Conservation (phyloP, 345 rosid species). For the Syzygium oleosum region DNA sequence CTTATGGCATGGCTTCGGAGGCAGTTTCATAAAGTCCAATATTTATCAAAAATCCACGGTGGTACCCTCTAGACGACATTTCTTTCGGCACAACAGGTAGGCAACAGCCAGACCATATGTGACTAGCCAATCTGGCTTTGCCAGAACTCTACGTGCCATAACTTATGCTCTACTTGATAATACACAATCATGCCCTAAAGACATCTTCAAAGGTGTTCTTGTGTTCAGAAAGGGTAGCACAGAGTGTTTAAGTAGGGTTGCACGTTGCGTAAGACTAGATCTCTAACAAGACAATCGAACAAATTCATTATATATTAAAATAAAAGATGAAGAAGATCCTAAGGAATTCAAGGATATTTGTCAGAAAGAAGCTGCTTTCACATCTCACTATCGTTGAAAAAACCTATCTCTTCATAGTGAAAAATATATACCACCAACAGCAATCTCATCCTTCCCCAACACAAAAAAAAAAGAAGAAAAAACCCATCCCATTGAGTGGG, state of each 20-base stretch:
- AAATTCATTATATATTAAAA: not conserved
- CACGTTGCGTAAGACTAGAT: not conserved
- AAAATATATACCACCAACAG: not conserved
- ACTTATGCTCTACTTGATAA: not conserved
- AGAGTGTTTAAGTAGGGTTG: not conserved
- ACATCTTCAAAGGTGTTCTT: not conserved
- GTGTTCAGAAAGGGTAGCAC: not conserved
- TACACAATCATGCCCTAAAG: not conserved
- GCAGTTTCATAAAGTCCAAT: not conserved
- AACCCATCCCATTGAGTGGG: not conserved
- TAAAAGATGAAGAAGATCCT: not conserved
- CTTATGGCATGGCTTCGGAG: not conserved
- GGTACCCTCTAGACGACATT: not conserved
- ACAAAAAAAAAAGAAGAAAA: not conserved
- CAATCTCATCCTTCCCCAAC: not conserved
- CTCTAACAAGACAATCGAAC: not conserved
- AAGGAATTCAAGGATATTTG: not conserved
- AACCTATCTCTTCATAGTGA: not conserved
- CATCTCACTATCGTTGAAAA: not conserved
- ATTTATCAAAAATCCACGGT: not conserved
- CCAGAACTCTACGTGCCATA: not conserved
- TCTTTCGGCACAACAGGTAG: not conserved
- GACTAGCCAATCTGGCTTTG: not conserved
- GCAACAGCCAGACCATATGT: not conserved
- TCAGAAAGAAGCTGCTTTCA: not conserved